Base-by-base conservation (phyloP, 2,329 filamentous ascomycete species). In the Ascochyta lentis region DNA sequence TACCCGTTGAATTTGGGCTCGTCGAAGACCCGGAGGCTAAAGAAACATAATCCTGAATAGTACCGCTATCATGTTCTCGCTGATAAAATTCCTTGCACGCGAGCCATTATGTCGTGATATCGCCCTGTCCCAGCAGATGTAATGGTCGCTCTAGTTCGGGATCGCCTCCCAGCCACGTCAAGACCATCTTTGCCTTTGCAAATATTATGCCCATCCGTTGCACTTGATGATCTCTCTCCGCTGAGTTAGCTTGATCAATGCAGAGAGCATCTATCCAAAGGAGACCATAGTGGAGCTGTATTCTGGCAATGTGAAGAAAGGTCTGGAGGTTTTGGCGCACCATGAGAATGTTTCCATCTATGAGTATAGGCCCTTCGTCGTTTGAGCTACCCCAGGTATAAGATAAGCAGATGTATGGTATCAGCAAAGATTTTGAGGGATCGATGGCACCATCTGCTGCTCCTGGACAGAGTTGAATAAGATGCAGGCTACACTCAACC, bases 261-360 rank as follows among this genome's bases (percentile, higher is more conserved):
- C 41, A 41, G 3, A 50, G 15, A 4, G 41, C 53, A 35, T 47
- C 47, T 10, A 56, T 51, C 40, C 47, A 50, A 2, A 51, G 9
- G 15, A 41, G 19, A 13, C 46, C 29, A 34, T 7, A 24, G 13
- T 13, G 1, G 27, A 23, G 8, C 10, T 44, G 26, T 15, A 15
- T 24, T 19, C 19, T 24, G 24, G 35, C 37, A 31, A 34, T 5
- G 13, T 45, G 19, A 7, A 40, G 19, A 8, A 27, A 16, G 6
- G 8, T 2, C 12, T 33, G 3, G 12, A 24, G 27, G 4, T 48
- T 33, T 10, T 26, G 19, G 19, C 45, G 37, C 12, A 40, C 27
- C 15, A 7, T 26, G 12, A 40, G 13, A 15, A 33, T 9, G 35
- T 39, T 48, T 7, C 19, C 15, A 12, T 33, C 23, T 6, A 40